Evolutionary conservation across 768 basidiomycete species (phyloP).

Genomic region (Agaricus subrufescens): DNA sequence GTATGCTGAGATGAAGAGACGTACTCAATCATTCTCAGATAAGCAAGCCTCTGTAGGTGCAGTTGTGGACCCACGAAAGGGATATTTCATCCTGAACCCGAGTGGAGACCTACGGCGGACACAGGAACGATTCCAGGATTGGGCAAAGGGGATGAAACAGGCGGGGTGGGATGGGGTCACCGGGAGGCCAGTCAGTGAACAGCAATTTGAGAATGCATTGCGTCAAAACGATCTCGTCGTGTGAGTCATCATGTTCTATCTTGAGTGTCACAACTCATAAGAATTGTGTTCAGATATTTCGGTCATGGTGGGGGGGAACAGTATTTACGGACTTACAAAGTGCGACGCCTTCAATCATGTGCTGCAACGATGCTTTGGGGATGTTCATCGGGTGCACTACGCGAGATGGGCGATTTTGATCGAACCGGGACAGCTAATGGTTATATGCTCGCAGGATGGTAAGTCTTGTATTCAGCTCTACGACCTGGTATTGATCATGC

Average conservation of each 20-base stretch:
- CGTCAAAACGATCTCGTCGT: conserved; percentile 79
- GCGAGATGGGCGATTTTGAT: conserved; percentile 94
- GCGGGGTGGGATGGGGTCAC: conserved; percentile 83
- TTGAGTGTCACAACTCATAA: not conserved
- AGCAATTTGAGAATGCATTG: conserved; percentile 75
- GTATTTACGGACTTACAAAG: conserved; percentile 83
- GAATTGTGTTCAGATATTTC: conserved; percentile 64
- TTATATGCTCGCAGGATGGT: conserved; percentile 99
- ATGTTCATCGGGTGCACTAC: conserved; percentile 87
- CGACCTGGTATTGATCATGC: not conserved
- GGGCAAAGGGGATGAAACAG: conserved; percentile 66
- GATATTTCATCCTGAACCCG: conserved; percentile 87
- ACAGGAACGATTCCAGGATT: conserved; percentile 75
- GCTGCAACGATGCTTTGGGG: conserved; percentile 98
- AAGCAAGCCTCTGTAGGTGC: conserved; percentile 36
- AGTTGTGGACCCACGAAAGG: conserved; percentile 58
- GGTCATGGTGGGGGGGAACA: conserved; percentile 97
- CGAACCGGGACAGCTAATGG: conserved; percentile 87
- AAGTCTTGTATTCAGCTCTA: conserved; percentile 26
- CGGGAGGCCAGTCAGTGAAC: conserved; percentile 75
- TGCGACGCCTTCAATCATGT: conserved; percentile 78
- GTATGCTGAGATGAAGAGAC: conserved; percentile 44
- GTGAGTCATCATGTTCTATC: conserved; percentile 44
- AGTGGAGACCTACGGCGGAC: conserved; percentile 86
- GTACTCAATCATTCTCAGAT: conserved; percentile 13